Base-by-base conservation (phyloP, 352 stramenopile species). In the Phytophthora chlamydospora region DNA sequence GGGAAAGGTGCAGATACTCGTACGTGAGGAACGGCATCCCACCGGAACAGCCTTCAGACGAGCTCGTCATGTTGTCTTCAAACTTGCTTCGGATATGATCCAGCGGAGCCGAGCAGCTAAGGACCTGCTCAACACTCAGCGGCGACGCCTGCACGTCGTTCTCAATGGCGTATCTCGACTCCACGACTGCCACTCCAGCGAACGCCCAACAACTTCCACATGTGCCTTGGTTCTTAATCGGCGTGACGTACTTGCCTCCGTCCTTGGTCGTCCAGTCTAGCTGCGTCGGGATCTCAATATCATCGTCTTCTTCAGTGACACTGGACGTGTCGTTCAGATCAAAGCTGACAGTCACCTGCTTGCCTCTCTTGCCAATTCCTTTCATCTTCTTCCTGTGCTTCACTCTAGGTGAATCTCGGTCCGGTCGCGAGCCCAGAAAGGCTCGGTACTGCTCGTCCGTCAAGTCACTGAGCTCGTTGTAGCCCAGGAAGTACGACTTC, bases 201-300 rank as follows among this genome's bases (percentile, higher is more conserved):
- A 98, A 98, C 7, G 93, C 93, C 93, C 93, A 98, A 70, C 93
- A 98, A 51, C 88, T 96, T 8, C 93, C 93, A 53, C 93, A 98
- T 29, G 85, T 93, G 24, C 90, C 91, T 57, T 98, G 93, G 60
- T 97, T 96, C 76, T 97, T 97, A 34, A 98, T 83, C 6, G 91
- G 82, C 31, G 89, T 97, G 81, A 93, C 48, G 61, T 90, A 96
- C 64, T 91, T 93, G 34, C 87, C 87, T 47, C 65, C 54, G 5
- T 89, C 75, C 32, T 88, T 73, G 6, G 78, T 83, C 13, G 78
- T 77, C 88, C 88, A 96, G 57, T 91, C 83, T 44, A 90, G 35
- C 36, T 62, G 72, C n/a, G 53, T 68, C 8, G 80, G 80, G 11
- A 86, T 68, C n/a, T 62, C 52, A 32, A 62, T 65, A 14, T 64